These are phyloP conservation scores for Microbotryum silenes-acaulis DNA, from an alignment of 1,284 basidiomycete genomes.

Conservation along the genomic window DNA sequence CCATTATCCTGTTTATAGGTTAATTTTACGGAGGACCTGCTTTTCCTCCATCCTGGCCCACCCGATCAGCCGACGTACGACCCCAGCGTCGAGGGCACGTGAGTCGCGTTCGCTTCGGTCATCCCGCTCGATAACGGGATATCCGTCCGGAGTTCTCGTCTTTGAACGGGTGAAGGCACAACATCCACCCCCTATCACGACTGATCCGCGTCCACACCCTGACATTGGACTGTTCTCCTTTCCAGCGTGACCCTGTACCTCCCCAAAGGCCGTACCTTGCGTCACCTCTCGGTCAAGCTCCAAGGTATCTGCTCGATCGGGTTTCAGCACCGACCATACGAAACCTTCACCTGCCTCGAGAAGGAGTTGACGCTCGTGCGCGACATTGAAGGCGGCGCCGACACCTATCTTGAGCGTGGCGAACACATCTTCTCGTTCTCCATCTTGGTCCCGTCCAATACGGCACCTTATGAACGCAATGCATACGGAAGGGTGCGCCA, in stretches of 20 bases:
- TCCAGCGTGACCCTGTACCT: not conserved
- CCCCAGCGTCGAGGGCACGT: constrained; percentile 18
- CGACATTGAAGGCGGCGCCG: constrained; percentile 12
- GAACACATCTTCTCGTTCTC: constrained; percentile 30
- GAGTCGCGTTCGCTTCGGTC: constrained; percentile 8
- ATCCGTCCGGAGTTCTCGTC: not conserved
- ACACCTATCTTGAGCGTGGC: constrained; percentile 18
- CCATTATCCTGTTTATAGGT: not conserved
- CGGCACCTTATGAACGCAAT: constrained; percentile 25
- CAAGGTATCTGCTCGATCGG: constrained; percentile 29
- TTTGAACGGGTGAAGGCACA: not conserved
- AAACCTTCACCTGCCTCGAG: constrained; percentile 22
- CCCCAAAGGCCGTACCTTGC: constrained; percentile 18
- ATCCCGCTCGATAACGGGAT: not conserved
- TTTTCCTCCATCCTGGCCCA: constrained; percentile 23
- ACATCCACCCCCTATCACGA: not conserved
- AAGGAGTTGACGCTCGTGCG: constrained; percentile 20
- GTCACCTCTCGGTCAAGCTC: constrained; percentile 17
- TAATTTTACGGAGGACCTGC: constrained; percentile 21
- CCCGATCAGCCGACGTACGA: constrained; percentile 15
- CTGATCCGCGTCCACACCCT: not conserved
- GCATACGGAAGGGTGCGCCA: constrained; percentile 26
- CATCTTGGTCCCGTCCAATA: constrained; percentile 25
- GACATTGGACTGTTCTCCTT: not conserved
- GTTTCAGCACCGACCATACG: constrained; percentile 20